These are phyloP conservation scores for Polyporus tsugae DNA, from an alignment of 1,284 basidiomycete species.

Conservation along the genomic window DNA sequence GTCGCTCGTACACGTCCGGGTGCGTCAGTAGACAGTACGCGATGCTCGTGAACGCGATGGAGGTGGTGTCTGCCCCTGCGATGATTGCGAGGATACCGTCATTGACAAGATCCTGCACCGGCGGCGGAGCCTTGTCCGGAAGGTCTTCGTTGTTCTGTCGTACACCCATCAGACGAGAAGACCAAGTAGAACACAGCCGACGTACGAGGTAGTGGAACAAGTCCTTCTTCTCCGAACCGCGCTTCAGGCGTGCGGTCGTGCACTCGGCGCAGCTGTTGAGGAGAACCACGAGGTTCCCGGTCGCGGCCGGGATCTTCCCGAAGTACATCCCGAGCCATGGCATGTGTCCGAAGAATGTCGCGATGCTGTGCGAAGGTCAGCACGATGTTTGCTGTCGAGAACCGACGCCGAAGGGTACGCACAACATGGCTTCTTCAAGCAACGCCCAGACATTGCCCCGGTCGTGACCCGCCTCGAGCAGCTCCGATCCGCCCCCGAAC, in stretches of 20 bases:
- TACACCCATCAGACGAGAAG: neutral
- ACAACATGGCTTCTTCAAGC: constrained; percentile 7
- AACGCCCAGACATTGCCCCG: constrained; percentile 4
- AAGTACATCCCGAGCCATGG: constrained; percentile 4
- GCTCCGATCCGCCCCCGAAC: constrained; percentile 11
- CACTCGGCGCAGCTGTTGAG: constrained; percentile 15
- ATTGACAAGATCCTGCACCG: constrained; percentile 19
- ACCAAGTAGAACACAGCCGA: neutral
- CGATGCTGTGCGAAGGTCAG: neutral
- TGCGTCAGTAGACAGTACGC: constrained; percentile 36
- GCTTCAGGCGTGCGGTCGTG: constrained; percentile 18
- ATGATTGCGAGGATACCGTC: constrained; percentile 32
- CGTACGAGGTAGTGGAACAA: constrained; percentile 35
- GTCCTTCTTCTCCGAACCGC: constrained; percentile 29
- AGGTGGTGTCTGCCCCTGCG: constrained; percentile 44
- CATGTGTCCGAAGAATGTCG: constrained; percentile 3
- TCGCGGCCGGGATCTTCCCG: constrained; percentile 12
- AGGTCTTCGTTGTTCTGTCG: constrained; percentile 34
- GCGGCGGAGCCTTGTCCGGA: constrained; percentile 20
- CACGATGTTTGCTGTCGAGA: neutral
- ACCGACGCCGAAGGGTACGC: neutral
- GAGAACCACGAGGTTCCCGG: constrained; percentile 15
- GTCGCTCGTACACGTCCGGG: constrained; percentile 29
- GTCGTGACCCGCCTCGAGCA: neutral
- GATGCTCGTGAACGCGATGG: constrained; percentile 33